Conservation (phyloP, 768 basidiomycete species). For the Megacollybia marginata region DNA sequence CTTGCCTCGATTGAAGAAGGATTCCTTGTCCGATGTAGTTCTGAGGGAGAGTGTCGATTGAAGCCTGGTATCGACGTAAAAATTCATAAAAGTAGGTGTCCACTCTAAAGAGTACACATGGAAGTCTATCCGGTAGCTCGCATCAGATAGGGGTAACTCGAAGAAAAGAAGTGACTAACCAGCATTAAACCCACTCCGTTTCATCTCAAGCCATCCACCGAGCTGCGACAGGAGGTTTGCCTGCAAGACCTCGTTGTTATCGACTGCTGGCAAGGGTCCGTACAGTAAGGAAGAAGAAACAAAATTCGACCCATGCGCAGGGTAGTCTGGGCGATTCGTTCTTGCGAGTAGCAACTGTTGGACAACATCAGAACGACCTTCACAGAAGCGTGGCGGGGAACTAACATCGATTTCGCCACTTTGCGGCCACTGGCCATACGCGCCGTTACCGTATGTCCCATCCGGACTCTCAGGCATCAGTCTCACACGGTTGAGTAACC, state of each 20-base stretch:
- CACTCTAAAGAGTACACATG: slow-evolving; percentile 78
- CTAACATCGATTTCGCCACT: slow-evolving; percentile 42
- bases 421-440: slow-evolving; percentile 58
- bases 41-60: slow-evolving; percentile 51
- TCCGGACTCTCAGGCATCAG: slow-evolving; percentile 26
- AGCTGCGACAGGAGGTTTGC: slow-evolving; percentile 34
- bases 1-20: slow-evolving; percentile 63
- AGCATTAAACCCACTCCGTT: slow-evolving; percentile 32
- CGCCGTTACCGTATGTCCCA: slow-evolving; percentile 58
- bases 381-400: too few relatives aligned
- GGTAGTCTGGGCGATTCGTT: slow-evolving; percentile 52
- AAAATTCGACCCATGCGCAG: slow-evolving; percentile 49
- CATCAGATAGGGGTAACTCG: background rate
- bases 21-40: slow-evolving; percentile 42
- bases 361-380: slow-evolving; percentile 22
- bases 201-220: slow-evolving; percentile 57
- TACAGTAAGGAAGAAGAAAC: slow-evolving; percentile 61
- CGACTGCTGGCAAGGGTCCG: slow-evolving; percentile 38
- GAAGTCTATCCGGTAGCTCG: slow-evolving; percentile 27
- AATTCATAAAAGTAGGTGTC: slow-evolving; percentile 60
- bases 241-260: background rate
- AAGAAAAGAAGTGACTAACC: slow-evolving; percentile 27
- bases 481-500: slow-evolving; percentile 14
- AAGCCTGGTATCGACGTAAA: slow-evolving; percentile 71
- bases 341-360: slow-evolving; percentile 37